Conservation (phyloP, 2,329 filamentous ascomycete genomes). For the Albifimbria verrucaria region DNA sequence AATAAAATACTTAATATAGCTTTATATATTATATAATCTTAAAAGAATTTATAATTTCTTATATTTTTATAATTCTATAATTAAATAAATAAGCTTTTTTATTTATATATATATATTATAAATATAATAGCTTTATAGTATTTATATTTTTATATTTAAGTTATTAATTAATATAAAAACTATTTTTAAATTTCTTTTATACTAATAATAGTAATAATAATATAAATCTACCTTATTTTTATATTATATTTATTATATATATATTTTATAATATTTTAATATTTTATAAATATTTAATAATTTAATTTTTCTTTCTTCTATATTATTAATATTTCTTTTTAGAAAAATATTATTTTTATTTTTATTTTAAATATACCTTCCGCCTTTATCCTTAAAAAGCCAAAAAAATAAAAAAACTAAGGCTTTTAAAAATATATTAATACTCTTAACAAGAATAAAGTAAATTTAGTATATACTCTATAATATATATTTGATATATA, state of each 20-base stretch:
- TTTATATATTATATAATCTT: neutral
- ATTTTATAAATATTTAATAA: neutral
- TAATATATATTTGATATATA: too few species aligned
- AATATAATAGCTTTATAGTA: too few species aligned
- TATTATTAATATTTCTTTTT: neutral
- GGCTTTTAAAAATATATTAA: too few species aligned
- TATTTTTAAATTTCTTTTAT: neutral
- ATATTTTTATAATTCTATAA: neutral
- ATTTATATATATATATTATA: neutral
- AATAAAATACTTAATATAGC: neutral
- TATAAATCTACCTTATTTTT: neutral
- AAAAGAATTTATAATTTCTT: neutral
- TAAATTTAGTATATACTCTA: too few species aligned
- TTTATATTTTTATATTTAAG: too few species aligned
- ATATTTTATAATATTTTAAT: neutral
- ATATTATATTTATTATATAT: neutral
- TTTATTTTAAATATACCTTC: conserved; percentile 1
- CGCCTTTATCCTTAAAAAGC: neutral
- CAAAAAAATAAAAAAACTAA: too few species aligned
- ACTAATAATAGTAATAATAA: neutral
- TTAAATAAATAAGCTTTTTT: neutral
- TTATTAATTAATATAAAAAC: too few species aligned
- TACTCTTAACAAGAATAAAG: too few species aligned
- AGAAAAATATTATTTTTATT: too few species aligned
- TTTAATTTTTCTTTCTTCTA: neutral